Evolutionary conservation across 768 basidiomycete genomes (phyloP).

Genomic region (Clathrus columnatus): DNA sequence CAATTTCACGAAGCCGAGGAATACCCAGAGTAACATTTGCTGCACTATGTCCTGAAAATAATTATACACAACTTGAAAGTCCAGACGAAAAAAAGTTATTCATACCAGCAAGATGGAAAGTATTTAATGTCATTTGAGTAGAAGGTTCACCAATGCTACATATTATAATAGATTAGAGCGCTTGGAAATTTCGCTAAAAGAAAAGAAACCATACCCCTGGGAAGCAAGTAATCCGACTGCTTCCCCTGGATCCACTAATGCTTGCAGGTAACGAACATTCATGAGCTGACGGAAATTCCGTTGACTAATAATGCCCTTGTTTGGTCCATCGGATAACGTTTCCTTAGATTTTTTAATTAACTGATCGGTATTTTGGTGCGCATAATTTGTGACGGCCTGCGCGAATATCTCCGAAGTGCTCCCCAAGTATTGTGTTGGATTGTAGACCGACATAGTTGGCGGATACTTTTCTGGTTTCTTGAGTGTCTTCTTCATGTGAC

Average conservation of each 20-base stretch:
- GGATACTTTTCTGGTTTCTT: constrained; percentile 55
- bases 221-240: constrained; percentile 96
- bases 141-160: constrained; percentile 93
- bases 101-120: constrained; percentile 96
- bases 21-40: constrained; percentile 99
- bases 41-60: constrained; percentile 78
- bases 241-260: constrained; percentile 93
- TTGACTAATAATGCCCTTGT: constrained; percentile 37
- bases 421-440: constrained; percentile 74
- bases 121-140: constrained; percentile 99
- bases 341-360: constrained; percentile 36
- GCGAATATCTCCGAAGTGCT: constrained; percentile 92
- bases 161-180: not conserved
- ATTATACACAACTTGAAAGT: constrained; percentile 6
- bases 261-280: constrained; percentile 88
- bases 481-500: constrained; percentile 85
- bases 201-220: constrained; percentile 63
- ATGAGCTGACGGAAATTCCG: constrained; percentile 73
- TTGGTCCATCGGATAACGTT: constrained; percentile 32
- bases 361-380: constrained; percentile 60
- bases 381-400: constrained; percentile 65
- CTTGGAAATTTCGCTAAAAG: not conserved
- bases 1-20: constrained; percentile 94
- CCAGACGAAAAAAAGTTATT: constrained; percentile 6
- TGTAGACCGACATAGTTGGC: constrained; percentile 67